Percentiles rank a stretch among this genome's conserved stretches.
Evolutionary conservation across 192 early-diverging fungal species (phyloP).

Genomic region (Dissophora ornata): DNA sequence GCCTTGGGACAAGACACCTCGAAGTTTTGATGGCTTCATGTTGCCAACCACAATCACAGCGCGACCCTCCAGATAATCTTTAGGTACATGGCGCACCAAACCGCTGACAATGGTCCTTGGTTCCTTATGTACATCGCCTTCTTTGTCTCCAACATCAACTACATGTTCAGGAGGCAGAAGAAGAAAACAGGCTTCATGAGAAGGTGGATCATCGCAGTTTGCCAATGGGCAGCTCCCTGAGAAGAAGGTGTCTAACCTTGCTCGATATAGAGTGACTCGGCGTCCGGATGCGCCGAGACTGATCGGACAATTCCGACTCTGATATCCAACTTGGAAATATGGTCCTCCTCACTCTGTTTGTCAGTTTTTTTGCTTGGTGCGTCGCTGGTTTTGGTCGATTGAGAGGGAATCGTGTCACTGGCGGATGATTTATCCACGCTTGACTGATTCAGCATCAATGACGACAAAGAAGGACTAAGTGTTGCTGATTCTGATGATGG

Average conservation of each 20-base stretch:
- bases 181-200: neutral
- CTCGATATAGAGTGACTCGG: conserved; percentile 61
- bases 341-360: conserved; percentile 39
- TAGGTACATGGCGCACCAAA: conserved; percentile 64
- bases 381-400: neutral
- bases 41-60: conserved; percentile 69
- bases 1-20: conserved; percentile 72
- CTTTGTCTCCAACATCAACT: conserved; percentile 67
- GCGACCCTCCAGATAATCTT: conserved; percentile 61
- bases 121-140: conserved; percentile 42
- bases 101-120: conserved; percentile 78
- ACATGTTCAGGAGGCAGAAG: no score
- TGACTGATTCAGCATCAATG: conserved; percentile 12
- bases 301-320: conserved; percentile 71
- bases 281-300: conserved; percentile 63
- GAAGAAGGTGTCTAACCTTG: conserved; percentile 46
- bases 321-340: conserved; percentile 64
- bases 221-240: no score
- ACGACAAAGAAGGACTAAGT: conserved; percentile 17
- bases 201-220: no score
- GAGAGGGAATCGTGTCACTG: neutral
- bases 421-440: neutral
- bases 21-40: conserved; percentile 72
- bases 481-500: neutral
- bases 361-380: neutral